Conservation (phyloP, 2,329 filamentous ascomycete genomes). For the Botrytis fabae region DNA sequence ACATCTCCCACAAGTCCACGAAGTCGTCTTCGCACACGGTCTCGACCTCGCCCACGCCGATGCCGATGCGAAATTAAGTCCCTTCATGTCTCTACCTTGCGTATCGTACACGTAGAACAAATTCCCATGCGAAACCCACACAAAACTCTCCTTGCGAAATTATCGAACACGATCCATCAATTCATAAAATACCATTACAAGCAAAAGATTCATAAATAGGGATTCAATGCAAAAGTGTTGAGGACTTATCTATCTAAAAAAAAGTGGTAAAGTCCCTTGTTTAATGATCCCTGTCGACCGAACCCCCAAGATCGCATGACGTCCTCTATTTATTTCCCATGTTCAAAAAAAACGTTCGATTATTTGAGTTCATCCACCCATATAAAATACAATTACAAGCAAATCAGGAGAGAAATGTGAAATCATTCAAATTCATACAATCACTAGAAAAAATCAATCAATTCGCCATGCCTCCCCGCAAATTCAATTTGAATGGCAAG, state of each 20-base stretch:
- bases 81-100: slow-evolving; percentile 32
- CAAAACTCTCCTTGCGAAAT: background rate
- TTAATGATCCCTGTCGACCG: slow-evolving; percentile 20
- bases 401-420: background rate
- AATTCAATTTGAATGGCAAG: slow-evolving; percentile 38
- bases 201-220: slow-evolving; percentile 19
- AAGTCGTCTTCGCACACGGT: background rate
- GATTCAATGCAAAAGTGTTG: slow-evolving; percentile 23
- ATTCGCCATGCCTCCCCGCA: slow-evolving; percentile 29
- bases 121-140: background rate
- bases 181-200: background rate
- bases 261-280: slow-evolving; percentile 19
- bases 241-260: slow-evolving; percentile 10
- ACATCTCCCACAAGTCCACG: slow-evolving; percentile 38
- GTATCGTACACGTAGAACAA: slow-evolving; percentile 1
- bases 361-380: background rate
- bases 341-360: slow-evolving; percentile 5
- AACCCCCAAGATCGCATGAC: slow-evolving; percentile 23
- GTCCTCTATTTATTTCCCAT: slow-evolving; percentile 23
- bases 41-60: slow-evolving; percentile 23
- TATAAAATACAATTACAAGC: background rate
- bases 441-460: background rate
- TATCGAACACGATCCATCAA: slow-evolving; percentile 6
- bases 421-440: background rate
- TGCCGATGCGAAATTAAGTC: slow-evolving; percentile 31